Evolutionary conservation across 2,329 filamentous ascomycete species (phyloP).

Genomic region (Alternaria ventricosa): DNA sequence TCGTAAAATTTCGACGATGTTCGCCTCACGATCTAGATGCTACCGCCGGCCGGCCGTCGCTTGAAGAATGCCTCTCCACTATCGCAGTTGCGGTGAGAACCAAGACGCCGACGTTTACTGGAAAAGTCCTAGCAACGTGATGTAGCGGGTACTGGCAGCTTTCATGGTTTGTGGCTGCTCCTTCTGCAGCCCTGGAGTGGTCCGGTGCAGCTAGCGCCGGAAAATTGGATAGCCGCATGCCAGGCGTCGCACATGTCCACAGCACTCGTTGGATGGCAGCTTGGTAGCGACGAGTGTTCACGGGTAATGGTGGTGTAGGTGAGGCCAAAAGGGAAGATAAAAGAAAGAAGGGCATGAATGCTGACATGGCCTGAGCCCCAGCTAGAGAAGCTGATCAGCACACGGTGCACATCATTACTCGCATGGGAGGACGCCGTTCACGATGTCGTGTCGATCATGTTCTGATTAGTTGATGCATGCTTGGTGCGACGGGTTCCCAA

Average conservation of each 20-base stretch:
- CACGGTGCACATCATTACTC: conserved; percentile 13
- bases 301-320: not conserved
- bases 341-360: not conserved
- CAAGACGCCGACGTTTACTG: not conserved
- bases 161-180: conserved; percentile 3
- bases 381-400: conserved; percentile 4
- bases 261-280: not conserved
- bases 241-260: not conserved
- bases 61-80: not conserved
- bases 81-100: not conserved
- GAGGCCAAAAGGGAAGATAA: not conserved
- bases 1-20: not conserved
- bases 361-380: not conserved
- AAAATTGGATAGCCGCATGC: conserved; percentile 2
- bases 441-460: conserved; percentile 14
- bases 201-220: conserved; percentile 5
- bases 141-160: conserved; percentile 3
- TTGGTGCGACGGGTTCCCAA: conserved; percentile 6
- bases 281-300: conserved; percentile 1
- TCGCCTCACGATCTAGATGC: conserved; percentile 10
- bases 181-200: conserved; percentile 1
- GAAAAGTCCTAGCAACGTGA: conserved; percentile 1
- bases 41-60: not conserved
- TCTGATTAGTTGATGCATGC: not conserved
- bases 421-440: conserved; percentile 4